Conservation (phyloP, 495 filamentous ascomycete genomes). For the Annulohypoxylon moriforme region DNA sequence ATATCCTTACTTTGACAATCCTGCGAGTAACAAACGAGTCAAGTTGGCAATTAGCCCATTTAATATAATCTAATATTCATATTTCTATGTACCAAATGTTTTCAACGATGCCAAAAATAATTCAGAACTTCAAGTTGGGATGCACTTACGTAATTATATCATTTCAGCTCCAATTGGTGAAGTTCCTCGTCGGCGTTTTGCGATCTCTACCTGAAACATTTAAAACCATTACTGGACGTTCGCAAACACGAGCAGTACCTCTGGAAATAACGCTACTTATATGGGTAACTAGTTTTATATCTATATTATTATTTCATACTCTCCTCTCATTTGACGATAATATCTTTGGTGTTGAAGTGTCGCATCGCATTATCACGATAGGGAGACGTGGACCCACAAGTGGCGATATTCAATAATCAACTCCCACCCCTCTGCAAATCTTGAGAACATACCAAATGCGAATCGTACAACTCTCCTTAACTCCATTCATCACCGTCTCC, state of each 20-base stretch:
- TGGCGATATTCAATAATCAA: not conserved
- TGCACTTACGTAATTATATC: too few relatives aligned
- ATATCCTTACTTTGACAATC: not conserved
- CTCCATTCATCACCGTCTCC: not conserved
- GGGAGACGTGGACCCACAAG: not conserved
- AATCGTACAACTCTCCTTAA: not conserved
- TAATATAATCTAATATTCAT: not conserved
- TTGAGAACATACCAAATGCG: not conserved
- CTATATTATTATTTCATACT: not conserved
- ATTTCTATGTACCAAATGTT: too few relatives aligned
- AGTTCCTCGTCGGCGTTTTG: too few relatives aligned
- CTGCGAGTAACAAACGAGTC: not conserved
- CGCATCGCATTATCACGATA: not conserved
- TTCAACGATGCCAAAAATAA: too few relatives aligned
- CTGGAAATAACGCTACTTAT: not conserved
- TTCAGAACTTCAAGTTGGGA: too few relatives aligned
- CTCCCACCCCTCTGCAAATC: not conserved
- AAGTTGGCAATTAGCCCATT: not conserved
- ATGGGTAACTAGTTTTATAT: not conserved
- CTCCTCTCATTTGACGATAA: not conserved
- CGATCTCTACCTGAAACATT: too few relatives aligned
- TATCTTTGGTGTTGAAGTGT: not conserved
- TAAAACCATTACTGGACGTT: too few relatives aligned
- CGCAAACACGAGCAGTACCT: not conserved
- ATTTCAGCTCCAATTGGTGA: too few relatives aligned